Base-by-base conservation (phyloP, 352 stramenopile genomes). In the Globisporangium spiculum region DNA sequence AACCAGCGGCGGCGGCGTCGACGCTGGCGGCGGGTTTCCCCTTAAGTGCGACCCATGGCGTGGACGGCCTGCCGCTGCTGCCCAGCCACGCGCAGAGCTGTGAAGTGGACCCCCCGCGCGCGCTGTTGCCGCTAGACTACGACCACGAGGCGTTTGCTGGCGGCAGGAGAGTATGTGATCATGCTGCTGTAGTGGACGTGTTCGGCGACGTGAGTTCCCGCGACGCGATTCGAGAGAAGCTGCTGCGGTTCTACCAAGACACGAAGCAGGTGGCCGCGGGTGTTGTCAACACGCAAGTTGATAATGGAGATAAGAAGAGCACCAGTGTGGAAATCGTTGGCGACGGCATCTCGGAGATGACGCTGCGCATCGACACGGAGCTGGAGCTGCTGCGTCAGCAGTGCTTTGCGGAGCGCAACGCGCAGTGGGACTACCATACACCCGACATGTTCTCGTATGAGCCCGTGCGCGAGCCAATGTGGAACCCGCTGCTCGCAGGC, bases 341-440 rank as follows among this genome's bases (percentile, higher is more conserved):
- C 48, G 27, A 16, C 2, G 54, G 54, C 18, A 24, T 69, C 12
- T 69, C 60, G 30, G 86, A 94, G 71, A 86, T 88, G 79, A 91
- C 81, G 68, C 76, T 94, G 63, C 84, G 84, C 60, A 81, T 90
- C 38, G 86, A 94, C 76, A 89, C 79, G 57, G 83, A 92, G 69
- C 71, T 94, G 36, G 86, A 94, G 73, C 69, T 93, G 50, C 67
- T 91, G 65, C 81, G 86, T 3, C 82, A 77, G 38, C 75, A 80
- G 58, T 94, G 86, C 80, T 94, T 94, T 68, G 81, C 81, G 14
- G 75, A 86, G 53, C 86, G 86, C 68, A 94, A 94, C 38, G 80
- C 83, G 46, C 79, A 79, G 64, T 92, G 84, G 84, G 60, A 69
- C 24, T 75, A 75, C 70, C 48, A 68, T n/a, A 86, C 75, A 46